phyloP scores from a whole-genome alignment of 164 flowering plant genomes.

The Akebia trifoliata region DNA sequence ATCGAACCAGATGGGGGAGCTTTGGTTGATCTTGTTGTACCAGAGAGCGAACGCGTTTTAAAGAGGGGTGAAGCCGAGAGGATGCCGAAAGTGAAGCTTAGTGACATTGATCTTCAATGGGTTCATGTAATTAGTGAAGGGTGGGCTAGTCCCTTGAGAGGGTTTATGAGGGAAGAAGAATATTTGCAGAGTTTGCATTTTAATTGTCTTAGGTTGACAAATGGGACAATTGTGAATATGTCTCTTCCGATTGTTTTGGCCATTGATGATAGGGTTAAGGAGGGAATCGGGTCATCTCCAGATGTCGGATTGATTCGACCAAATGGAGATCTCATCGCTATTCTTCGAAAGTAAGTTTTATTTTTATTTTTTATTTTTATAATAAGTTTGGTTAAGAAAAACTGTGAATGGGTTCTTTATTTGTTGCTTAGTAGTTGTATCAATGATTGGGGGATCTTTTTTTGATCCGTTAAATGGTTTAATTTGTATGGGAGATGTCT shows the following conservation, averaged over 20 bases:
- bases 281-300: constrained; percentile 43
- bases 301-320: constrained; percentile 64
- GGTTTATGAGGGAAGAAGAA: constrained; percentile 93
- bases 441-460: background rate
- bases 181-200: constrained; percentile 93
- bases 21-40: constrained; percentile 71
- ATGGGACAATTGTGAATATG: constrained; percentile 81
- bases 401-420: background rate
- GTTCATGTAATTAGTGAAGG: constrained; percentile 90
- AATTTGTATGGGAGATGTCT: too few relatives aligned
- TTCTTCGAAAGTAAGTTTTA: constrained; percentile 56
- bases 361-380: background rate
- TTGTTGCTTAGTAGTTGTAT: background rate
- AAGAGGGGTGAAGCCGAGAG: constrained; percentile 47
- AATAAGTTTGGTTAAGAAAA: background rate
- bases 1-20: constrained; percentile 91
- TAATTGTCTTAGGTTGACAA: constrained; percentile 48
- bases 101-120: constrained; percentile 81
- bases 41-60: constrained; percentile 44
- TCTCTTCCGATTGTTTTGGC: constrained; percentile 92
- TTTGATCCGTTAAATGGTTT: too few relatives aligned
- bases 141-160: constrained; percentile 91
- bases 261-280: constrained; percentile 67
- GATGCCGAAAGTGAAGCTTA: constrained; percentile 55
- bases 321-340: constrained; percentile 51